Conservation (phyloP, 2,329 filamentous ascomycete genomes). For the Penicillium glabrum region DNA sequence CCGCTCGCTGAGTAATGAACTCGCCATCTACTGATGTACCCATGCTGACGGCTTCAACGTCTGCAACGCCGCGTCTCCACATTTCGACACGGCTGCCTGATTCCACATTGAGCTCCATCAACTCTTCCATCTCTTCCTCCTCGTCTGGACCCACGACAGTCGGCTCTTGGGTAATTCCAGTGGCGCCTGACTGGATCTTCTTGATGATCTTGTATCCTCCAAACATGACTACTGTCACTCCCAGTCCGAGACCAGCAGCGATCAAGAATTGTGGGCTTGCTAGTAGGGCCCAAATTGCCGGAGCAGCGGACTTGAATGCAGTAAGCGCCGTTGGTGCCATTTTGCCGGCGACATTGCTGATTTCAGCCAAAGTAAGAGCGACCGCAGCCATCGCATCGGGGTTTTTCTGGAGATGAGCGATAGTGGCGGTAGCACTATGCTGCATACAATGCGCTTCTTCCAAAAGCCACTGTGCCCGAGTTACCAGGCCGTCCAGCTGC, state of each 20-base stretch:
- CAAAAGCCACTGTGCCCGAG: slow-evolving; percentile 72
- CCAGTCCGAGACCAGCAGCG: slow-evolving; percentile 81
- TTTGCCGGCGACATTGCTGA: slow-evolving; percentile 77
- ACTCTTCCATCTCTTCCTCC: slow-evolving; percentile 50
- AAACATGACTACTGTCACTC: slow-evolving; percentile 92
- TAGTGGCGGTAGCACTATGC: slow-evolving; percentile 78
- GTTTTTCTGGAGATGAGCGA: slow-evolving; percentile 75
- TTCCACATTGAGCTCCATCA: slow-evolving; percentile 55
- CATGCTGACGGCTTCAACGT: slow-evolving; percentile 52
- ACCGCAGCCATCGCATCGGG: slow-evolving; percentile 93
- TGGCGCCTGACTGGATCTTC: slow-evolving; percentile 58
- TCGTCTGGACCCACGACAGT: slow-evolving; percentile 24
- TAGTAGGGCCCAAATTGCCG: slow-evolving; percentile 81
- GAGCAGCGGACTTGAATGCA: slow-evolving; percentile 75
- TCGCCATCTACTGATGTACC: slow-evolving; percentile 66
- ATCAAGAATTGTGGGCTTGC: slow-evolving; percentile 93
- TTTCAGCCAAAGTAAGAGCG: slow-evolving; percentile 86
- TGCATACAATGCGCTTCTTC: slow-evolving; percentile 88
- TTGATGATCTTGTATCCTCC: slow-evolving; percentile 98
- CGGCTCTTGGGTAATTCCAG: slow-evolving; percentile 10
- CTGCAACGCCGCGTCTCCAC: slow-evolving; percentile 65
- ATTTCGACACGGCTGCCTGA: slow-evolving; percentile 58
- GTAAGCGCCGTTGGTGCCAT: slow-evolving; percentile 79
- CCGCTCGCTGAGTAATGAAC: slow-evolving; percentile 62
- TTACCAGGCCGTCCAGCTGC: slow-evolving; percentile 65